Conservation (phyloP, 2,329 filamentous ascomycete species). For the Aplosporella prunicola region DNA sequence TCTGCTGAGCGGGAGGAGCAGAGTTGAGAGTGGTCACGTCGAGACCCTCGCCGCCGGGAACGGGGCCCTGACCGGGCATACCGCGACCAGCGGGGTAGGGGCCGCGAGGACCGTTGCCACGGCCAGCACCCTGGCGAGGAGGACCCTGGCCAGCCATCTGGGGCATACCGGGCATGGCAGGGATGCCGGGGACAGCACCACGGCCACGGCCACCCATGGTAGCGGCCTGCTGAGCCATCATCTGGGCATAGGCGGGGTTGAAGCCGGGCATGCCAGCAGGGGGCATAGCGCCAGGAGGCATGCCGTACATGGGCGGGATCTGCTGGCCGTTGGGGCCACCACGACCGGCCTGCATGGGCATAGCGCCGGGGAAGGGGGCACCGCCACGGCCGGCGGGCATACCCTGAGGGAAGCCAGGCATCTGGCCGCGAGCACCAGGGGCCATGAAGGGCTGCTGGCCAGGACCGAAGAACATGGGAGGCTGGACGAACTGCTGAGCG, state of each 20-base stretch:
- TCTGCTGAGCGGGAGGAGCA: conserved; percentile 68
- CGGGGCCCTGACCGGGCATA: conserved; percentile 15
- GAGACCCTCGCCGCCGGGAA: conserved; percentile 28
- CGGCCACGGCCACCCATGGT: conserved; percentile 46
- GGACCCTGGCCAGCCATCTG: conserved; percentile 50
- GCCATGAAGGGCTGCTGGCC: conserved; percentile 61
- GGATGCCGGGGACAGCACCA: conserved; percentile 54
- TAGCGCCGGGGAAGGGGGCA: conserved; percentile 72
- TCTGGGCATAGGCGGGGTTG: conserved; percentile 70
- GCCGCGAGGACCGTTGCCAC: conserved; percentile 23
- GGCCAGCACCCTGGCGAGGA: conserved; percentile 24
- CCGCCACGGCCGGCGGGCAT: conserved; percentile 70
- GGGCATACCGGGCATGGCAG: conserved; percentile 50
- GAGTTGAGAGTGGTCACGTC: conserved; percentile 43
- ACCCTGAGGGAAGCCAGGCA: conserved; percentile 50
- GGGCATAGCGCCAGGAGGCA: conserved; percentile 53
- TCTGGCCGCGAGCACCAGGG: conserved; percentile 48
- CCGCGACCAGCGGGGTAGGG: conserved; percentile 23
- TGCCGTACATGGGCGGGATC: conserved; percentile 76
- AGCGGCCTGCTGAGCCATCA: conserved; percentile 56
- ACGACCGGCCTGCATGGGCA: conserved; percentile 76
- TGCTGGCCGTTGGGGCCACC: conserved; percentile 69
- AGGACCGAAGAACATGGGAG: conserved; percentile 84
- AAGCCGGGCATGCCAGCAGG: conserved; percentile 63
- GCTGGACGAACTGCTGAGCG: conserved; percentile 68